Evolutionary conservation across 768 basidiomycete genomes (phyloP), one percentile per base, ranked within the genome.

Genomic region (Cubamyces sp.): DNA sequence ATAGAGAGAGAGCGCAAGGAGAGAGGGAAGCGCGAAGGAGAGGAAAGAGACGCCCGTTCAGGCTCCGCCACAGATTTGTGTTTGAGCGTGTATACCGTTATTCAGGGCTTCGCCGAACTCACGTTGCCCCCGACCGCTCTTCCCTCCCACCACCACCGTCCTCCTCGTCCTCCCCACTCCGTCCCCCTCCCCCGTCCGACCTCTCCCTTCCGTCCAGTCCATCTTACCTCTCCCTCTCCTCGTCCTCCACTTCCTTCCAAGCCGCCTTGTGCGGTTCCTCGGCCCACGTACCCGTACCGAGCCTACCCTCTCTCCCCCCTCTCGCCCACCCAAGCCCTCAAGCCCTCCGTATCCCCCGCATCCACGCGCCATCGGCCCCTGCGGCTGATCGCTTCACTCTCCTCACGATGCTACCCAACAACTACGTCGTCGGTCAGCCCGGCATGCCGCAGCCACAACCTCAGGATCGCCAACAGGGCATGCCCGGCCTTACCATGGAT

Each of bases 371-470:
- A 57, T 61, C 61, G 60, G 57, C 57, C 49, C 47, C 52, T 25
- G 86, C 87, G 86, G 84, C 86, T 71, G 85, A 88, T 82, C 84
- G 82, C 73, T 19, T 15, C 16, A 12, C 37, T 71, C 79, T 54
- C 70, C 79, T 23, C 49, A 43, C 78, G 67, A 84, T 87, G 81
- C 74, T 84, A 47, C 74, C 83, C 61, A 74, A 71, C 67, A 79
- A 75, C 73, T 82, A 85, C 74, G 77, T 76, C 60, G 73, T 82
- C 67, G 77, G 79, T 64, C 82, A 82, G 54, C 74, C 75, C 39
- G 78, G 76, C 48, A 75, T 79, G 55, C 75, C 77, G 64, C 77
- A 78, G 64, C 75, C 76, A 50, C 79, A 80, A 60, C 79, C 82
- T 62, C 61, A 64, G 45, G 57, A 54, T n/a, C 69, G 69, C 41